Percentiles rank a stretch among this genome's conserved stretches.
Evolutionary conservation across 495 filamentous ascomycete genomes (phyloP).

Genomic region (Acidomyces sp.): DNA sequence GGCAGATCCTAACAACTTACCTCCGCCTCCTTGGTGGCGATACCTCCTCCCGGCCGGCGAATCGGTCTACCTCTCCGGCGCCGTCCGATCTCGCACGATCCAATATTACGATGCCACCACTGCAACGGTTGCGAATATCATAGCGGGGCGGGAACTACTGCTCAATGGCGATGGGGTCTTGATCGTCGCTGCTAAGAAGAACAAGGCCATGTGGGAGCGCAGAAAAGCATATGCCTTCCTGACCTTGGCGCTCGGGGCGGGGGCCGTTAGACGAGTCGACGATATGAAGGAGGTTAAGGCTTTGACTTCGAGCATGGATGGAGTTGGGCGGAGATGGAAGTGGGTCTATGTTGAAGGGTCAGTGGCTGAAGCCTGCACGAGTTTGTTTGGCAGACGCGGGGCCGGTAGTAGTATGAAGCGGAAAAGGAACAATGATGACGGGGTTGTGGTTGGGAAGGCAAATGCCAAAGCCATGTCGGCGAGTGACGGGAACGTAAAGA

Average conservation of each 20-base stretch:
- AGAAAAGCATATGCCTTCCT: constrained; percentile 57
- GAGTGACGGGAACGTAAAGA: constrained; percentile 38
- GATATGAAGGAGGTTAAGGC: constrained; percentile 50
- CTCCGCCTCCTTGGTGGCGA: constrained; percentile 56
- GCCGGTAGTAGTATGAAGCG: constrained; percentile 32
- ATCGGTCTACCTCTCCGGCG: constrained; percentile 60
- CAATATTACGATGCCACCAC: constrained; percentile 41
- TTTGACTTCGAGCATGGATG: constrained; percentile 29
- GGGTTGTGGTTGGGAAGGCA: constrained; percentile 18
- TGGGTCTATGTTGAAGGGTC: constrained; percentile 67
- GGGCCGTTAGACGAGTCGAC: constrained; percentile 46
- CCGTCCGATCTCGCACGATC: constrained; percentile 61
- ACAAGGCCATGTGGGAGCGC: constrained; percentile 44
- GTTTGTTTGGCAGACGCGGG: constrained; percentile 27
- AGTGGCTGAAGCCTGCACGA: constrained; percentile 36
- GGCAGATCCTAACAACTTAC: constrained; percentile 28
- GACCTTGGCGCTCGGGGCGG: constrained; percentile 63
- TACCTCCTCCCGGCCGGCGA: constrained; percentile 83
- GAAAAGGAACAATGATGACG: constrained; percentile 32
- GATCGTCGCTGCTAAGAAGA: constrained; percentile 53
- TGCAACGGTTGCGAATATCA: constrained; percentile 6
- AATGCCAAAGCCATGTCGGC: constrained; percentile 11
- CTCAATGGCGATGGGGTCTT: constrained; percentile 57
- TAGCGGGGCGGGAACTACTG: constrained; percentile 35
- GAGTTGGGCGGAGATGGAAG: constrained; percentile 43